Conservation (phyloP, 768 basidiomycete genomes). For the Cyathus striatus region DNA sequence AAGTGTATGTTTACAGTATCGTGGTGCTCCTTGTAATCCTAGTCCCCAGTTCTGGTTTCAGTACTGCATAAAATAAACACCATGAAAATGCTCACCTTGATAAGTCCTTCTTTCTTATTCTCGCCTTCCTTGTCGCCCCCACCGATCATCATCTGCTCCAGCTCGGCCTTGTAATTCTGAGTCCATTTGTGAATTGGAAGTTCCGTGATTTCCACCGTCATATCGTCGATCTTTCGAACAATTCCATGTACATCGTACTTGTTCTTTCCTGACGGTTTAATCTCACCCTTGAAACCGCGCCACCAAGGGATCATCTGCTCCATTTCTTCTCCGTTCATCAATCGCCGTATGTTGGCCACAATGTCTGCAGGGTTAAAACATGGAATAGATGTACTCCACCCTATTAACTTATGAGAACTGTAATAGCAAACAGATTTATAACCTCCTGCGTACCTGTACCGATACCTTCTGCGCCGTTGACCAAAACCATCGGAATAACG, state of each 20-base stretch:
- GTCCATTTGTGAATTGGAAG: conserved; percentile 97
- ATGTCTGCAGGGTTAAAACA: conserved; percentile 92
- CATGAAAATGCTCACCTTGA: conserved; percentile 67
- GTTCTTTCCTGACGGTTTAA: conserved; percentile 77
- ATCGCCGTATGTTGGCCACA: conserved; percentile 76
- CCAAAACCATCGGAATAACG: conserved; percentile 76
- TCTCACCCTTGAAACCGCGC: conserved; percentile 89
- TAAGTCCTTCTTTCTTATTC: conserved; percentile 41
- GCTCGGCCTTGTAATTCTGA: conserved; percentile 82
- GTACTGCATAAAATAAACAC: background rate
- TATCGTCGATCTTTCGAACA: conserved; percentile 71
- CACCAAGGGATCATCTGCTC: conserved; percentile 95
- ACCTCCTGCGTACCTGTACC: conserved; percentile 67
- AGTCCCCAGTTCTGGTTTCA: conserved; percentile 3
- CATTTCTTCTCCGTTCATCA: conserved; percentile 83
- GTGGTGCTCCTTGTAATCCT: conserved; percentile 98
- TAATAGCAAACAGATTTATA: background rate
- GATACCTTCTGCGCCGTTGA: conserved; percentile 97
- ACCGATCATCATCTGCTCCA: conserved; percentile 79
- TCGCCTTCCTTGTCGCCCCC: conserved; percentile 90
- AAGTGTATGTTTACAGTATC: conserved; percentile 92
- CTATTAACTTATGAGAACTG: conserved; percentile 75
- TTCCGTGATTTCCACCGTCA: conserved; percentile 93
- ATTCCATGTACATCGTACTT: conserved; percentile 81
- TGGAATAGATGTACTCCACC: conserved; percentile 93